phyloP scores from a whole-genome alignment of 805 yeast genomes.

The Wickerhamiella azymoides region DNA sequence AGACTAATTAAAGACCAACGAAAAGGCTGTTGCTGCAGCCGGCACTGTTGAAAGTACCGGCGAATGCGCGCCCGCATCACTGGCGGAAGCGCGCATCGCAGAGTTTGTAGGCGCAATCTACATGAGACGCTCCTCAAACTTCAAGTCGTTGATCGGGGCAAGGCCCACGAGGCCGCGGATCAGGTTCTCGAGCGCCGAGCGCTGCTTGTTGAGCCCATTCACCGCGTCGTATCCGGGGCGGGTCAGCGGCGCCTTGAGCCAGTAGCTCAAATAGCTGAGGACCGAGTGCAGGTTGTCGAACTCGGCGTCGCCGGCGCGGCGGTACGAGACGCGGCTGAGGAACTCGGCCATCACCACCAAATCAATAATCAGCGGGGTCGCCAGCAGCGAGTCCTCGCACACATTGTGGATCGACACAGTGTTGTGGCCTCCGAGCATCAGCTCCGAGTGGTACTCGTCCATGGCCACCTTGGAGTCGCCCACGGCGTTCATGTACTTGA shows the following conservation, averaged over 20 bases:
- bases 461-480: conserved; percentile 95
- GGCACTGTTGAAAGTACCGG: neutral
- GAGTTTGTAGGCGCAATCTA: neutral
- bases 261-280: conserved; percentile 73
- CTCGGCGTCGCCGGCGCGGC: conserved; percentile 35
- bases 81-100: neutral
- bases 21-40: neutral
- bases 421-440: conserved; percentile 96
- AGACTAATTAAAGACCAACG: too few species aligned
- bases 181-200: conserved; percentile 82
- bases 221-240: conserved; percentile 83
- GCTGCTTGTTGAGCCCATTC: conserved; percentile 89
- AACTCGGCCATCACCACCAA: conserved; percentile 83
- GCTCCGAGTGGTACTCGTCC: conserved; percentile 95
- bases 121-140: conserved; percentile 78
- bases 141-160: conserved; percentile 78
- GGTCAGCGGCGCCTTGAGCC: conserved; percentile 94
- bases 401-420: conserved; percentile 88
- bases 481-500: conserved; percentile 86
- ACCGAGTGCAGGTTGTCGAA: conserved; percentile 70
- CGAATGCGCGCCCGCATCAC: neutral
- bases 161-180: conserved; percentile 80
- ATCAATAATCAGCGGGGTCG: conserved; percentile 89
- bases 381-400: conserved; percentile 89
- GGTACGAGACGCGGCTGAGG: conserved; percentile 72